These are phyloP conservation scores for Colletotrichum tropicicola DNA, from an alignment of 2,329 filamentous ascomycete genomes.

Conservation along the genomic window DNA sequence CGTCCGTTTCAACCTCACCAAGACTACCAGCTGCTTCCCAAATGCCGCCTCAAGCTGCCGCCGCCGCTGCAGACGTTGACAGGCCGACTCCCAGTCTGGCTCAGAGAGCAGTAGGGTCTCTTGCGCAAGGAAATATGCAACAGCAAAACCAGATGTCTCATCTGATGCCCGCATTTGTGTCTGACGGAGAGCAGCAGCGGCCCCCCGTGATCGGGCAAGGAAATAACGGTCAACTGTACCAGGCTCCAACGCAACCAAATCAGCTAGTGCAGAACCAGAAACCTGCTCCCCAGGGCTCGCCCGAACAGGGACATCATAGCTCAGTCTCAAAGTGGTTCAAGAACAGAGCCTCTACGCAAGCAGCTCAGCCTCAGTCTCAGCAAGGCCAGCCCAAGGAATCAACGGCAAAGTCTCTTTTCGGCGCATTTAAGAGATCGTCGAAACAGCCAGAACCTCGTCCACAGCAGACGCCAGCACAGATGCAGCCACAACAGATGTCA, in stretches of 20 bases:
- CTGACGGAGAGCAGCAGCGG: background rate
- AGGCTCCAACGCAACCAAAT: background rate
- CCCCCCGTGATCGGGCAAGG: background rate
- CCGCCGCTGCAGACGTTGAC: too few species aligned
- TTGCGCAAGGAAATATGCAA: background rate
- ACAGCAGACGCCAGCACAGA: too few species aligned
- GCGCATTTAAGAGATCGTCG: conserved; percentile 36
- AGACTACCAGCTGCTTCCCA: too few species aligned
- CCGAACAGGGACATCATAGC: background rate
- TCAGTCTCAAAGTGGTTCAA: conserved; percentile 31
- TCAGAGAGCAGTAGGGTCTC: background rate
- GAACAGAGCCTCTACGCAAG: conserved; percentile 20
- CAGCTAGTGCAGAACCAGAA: background rate
- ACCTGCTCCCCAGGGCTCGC: background rate
- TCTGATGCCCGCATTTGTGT: background rate
- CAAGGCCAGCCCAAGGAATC: conserved; percentile 33
- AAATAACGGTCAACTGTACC: background rate
- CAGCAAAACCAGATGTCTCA: background rate
- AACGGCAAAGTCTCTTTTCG: conserved; percentile 34
- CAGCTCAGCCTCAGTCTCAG: conserved; percentile 18
- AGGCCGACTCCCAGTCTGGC: too few species aligned
- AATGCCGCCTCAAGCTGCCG: too few species aligned
- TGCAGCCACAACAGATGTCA: conserved; percentile 23
- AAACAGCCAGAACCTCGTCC: conserved; percentile 38
- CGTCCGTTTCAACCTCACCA: conserved; percentile 4